Percentiles rank a stretch among this genome's conserved stretches.
phyloP scores from a whole-genome alignment of 805 yeast genomes.

The Millerago galiae region DNA sequence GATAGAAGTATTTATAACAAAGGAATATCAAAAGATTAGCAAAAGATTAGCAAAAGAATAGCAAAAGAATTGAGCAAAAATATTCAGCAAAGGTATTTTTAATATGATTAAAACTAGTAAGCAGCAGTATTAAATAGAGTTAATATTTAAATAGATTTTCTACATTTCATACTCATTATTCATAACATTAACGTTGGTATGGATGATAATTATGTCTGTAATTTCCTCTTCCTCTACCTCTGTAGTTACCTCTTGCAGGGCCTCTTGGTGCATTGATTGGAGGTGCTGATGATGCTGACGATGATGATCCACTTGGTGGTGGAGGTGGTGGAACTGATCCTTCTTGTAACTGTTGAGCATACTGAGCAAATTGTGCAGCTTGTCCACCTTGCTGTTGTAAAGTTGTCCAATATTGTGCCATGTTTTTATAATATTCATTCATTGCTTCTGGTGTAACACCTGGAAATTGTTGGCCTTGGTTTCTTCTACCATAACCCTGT shows the following conservation, averaged over 20 bases:
- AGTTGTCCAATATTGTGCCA: slow-evolving; percentile 60
- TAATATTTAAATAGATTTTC: too few species aligned
- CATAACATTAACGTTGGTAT: slow-evolving; percentile 1
- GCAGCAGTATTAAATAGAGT: not conserved
- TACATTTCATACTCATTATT: too few species aligned
- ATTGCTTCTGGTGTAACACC: slow-evolving; percentile 43
- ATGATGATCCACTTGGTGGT: not conserved
- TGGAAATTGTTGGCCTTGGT: slow-evolving; percentile 9
- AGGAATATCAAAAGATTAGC: too few species aligned
- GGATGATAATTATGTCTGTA: slow-evolving; percentile 1
- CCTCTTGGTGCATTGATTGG: slow-evolving; percentile 4
- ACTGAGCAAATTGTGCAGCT: slow-evolving; percentile 28
- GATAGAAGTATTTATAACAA: too few species aligned
- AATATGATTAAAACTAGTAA: too few species aligned
- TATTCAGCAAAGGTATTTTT: too few species aligned
- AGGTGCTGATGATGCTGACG: not conserved
- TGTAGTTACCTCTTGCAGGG: not conserved
- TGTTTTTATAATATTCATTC: slow-evolving; percentile 57
- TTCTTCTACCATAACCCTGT: slow-evolving; percentile 11
- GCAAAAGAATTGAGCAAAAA: too few species aligned
- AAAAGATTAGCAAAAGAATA: too few species aligned
- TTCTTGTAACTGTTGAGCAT: slow-evolving; percentile 21
- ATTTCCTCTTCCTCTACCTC: slow-evolving; percentile 1
- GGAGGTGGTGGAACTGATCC: slow-evolving; percentile 1
- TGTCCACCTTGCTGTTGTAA: slow-evolving; percentile 32